Base-by-base conservation (phyloP, 202 grass and related monocot species). In the Panicum hallii region DNA sequence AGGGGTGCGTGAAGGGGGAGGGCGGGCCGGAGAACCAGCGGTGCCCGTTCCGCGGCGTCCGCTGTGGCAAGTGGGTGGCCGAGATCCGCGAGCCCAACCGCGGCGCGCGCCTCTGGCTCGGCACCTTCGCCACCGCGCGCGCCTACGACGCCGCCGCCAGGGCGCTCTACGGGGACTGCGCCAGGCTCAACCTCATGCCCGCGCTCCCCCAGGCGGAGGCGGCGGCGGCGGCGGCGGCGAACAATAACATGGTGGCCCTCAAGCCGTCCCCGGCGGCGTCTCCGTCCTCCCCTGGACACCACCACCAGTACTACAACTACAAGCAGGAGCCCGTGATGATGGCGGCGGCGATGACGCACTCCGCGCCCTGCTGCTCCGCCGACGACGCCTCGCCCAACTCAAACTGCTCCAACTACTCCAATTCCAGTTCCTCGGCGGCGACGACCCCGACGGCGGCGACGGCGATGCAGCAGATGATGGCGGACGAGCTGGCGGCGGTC, bases 41-140 rank as follows among this genome's bases (percentile, higher is more conserved):
- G 10, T 99, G 96, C 75, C 67, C 88, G 2, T 99, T 87, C 86
- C 87, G 96, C 17, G 96, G 96, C 28, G 96, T 98, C 2, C 83
- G 96, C 2, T 99, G 96, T 93, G 96, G 96, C 19, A 99, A 99
- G 76, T 99, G 93, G 96, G 96, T 99, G 0, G 96, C 96, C 6
- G 93, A 99, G 89, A 99, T 99, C 77, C 96, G 96, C 46, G 93
- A 99, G 91, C 96, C 96, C 78, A 95, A 99, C 89, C 96, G 88
- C 47, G 96, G 95, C 26, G 89, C 96, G 1, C 87, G 96, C 8
- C 93, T 99, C 67, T 99, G 96, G 96, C 93, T 95, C 3, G 96
- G 96, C 47, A 99, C 96, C 56, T 99, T 99, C 79, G 43, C 5
- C 89, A 89, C 75, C 43, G 83, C 96, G 61, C 90, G 84, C 9